Evolutionary conservation across 371 early-diverging fungal genomes (phyloP).

Genomic region (Mortierella sp.): DNA sequence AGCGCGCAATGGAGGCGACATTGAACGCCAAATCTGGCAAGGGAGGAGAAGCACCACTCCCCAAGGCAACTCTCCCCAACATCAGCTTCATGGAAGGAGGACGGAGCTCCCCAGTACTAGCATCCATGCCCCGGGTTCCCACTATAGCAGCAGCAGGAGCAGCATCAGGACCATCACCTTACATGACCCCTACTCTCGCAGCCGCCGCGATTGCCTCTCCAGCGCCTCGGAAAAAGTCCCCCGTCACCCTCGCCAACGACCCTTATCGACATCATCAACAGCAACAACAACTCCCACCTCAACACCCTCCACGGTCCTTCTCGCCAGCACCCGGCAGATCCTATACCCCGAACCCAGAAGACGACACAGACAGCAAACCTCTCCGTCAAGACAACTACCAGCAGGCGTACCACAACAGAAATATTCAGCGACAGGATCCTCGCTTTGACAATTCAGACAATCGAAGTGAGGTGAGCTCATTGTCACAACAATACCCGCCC

Average conservation of each 20-base stretch:
- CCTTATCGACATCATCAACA: constrained; percentile 37
- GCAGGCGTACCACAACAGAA: constrained; percentile 33
- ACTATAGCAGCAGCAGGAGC: background rate
- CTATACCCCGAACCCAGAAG: constrained; percentile 35
- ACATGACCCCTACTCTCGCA: background rate
- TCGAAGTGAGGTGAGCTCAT: constrained; percentile 24
- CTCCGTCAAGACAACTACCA: constrained; percentile 36
- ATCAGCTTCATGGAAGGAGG: constrained; percentile 38
- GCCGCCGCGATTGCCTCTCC: constrained; percentile 17
- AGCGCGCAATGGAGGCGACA: constrained; percentile 40
- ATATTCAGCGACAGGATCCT: constrained; percentile 17
- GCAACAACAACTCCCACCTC: constrained; percentile 9
- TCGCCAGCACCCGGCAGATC: constrained; percentile 28
- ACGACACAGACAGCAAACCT: constrained; percentile 25
- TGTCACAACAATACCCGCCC: background rate
- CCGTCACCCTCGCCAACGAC: constrained; percentile 19
- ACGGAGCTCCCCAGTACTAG: constrained; percentile 1
- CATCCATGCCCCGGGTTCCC: constrained; percentile 16
- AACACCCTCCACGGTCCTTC: constrained; percentile 21
- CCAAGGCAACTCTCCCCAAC: constrained; percentile 49
- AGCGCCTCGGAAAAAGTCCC: constrained; percentile 19
- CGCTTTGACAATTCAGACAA: constrained; percentile 27
- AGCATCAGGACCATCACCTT: constrained; percentile 14
- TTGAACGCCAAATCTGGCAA: constrained; percentile 41
- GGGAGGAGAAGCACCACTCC: constrained; percentile 34